Evolutionary conservation across 148 eudicot species (phyloP).

Genomic region (Silene latifolia): DNA sequence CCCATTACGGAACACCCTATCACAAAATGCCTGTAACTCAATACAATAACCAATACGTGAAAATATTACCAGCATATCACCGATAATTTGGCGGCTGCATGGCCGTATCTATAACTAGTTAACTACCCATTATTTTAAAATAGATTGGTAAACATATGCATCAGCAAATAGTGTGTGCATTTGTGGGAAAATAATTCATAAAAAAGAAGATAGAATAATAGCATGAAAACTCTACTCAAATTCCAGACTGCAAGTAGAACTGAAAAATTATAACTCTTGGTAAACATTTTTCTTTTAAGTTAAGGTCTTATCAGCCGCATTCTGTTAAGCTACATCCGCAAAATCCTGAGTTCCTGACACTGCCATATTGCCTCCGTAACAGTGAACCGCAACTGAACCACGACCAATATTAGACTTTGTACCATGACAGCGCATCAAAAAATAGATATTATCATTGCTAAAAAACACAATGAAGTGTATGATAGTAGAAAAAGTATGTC

Average conservation of each 20-base stretch:
- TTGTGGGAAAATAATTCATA: not conserved
- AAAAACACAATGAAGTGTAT: not conserved
- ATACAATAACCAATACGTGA: not conserved
- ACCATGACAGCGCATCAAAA: not conserved
- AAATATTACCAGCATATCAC: not conserved
- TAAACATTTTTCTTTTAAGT: not conserved
- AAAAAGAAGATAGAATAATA: not conserved
- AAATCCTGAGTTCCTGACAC: no score
- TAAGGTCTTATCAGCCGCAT: not conserved
- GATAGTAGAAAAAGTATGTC: not conserved
- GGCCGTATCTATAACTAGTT: no score
- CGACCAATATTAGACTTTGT: not conserved
- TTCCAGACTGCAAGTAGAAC: not conserved
- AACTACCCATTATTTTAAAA: no score
- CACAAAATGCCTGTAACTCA: not conserved
- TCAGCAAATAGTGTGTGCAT: not conserved
- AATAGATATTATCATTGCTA: not conserved
- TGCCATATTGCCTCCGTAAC: not conserved
- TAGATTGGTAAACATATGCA: not conserved
- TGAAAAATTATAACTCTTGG: not conserved
- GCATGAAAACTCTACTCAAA: not conserved
- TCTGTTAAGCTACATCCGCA: not conserved
- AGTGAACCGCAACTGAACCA: not conserved
- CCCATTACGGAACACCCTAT: not conserved
- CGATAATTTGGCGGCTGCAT: not conserved